phyloP scores from a whole-genome alignment of 2,329 filamentous ascomycete genomes.

The Rosellinia necatrix region DNA sequence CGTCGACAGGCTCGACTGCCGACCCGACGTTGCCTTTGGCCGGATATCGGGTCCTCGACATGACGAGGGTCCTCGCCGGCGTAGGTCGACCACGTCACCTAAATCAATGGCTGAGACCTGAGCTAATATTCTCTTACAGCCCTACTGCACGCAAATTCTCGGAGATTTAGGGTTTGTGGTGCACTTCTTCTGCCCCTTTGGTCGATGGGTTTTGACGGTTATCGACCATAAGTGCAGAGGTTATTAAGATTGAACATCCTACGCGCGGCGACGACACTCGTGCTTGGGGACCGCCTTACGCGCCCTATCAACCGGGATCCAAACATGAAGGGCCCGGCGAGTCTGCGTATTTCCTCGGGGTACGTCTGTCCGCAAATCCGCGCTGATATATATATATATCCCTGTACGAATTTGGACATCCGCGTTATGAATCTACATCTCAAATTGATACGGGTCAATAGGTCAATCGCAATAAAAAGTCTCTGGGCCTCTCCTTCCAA shows the following conservation, averaged over 20 bases:
- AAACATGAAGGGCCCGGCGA: constrained; percentile 75
- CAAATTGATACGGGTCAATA: constrained; percentile 44
- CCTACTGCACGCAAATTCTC: constrained; percentile 95
- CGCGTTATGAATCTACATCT: neutral
- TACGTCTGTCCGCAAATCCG: constrained; percentile 49
- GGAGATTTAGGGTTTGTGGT: constrained; percentile 85
- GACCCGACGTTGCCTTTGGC: constrained; percentile 65
- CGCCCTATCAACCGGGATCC: constrained; percentile 69
- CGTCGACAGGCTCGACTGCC: constrained; percentile 31
- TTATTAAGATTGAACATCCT: constrained; percentile 97
- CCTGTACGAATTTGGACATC: no score
- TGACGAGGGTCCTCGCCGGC: constrained; percentile 94
- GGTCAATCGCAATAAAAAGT: constrained; percentile 98
- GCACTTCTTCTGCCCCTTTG: constrained; percentile 1
- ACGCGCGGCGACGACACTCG: constrained; percentile 89
- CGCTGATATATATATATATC: no score
- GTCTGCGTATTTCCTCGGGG: constrained; percentile 90
- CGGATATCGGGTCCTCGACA: constrained; percentile 88
- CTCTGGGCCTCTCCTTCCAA: constrained; percentile 87
- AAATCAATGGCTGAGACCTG: neutral
- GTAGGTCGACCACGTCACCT: constrained; percentile 58
- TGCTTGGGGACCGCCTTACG: constrained; percentile 96
- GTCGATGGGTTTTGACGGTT: constrained; percentile 35
- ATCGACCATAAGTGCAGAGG: constrained; percentile 70
- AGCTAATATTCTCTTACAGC: constrained; percentile 57